Evolutionary conservation across 1,139 yeast genomes (phyloP), one percentile per base, ranked within the genome.

Genomic region (Nakaseomyces delphensis): DNA sequence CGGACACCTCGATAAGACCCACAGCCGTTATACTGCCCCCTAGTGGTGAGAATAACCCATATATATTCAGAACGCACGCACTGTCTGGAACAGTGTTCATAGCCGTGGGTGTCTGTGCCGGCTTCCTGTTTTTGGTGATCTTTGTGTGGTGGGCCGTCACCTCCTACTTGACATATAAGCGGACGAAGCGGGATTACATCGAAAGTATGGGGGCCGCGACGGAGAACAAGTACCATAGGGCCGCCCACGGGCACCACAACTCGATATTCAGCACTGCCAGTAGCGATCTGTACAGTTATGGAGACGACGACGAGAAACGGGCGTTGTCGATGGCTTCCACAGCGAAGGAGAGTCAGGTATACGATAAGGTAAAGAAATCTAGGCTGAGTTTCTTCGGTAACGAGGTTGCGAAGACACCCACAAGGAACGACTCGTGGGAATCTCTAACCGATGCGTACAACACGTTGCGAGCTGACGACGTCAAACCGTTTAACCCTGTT

Each of bases 71-170:
- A 10, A 63, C 69, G 10, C 60, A 56, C 27, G 67, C 70, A 42
- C 83, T 86, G 1, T 69, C 74, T 42, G 94, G 95, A 1, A 80
- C 91, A 0, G 87, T 84, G 3, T 84, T 83, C 62, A 83, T 84
- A 47, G 83, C 84, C 0, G 82, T 83, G 23, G 95, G 93, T 0
- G 69, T 80, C 10, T 69, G 79, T 36, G 76, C 80, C 3, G 84
- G 81, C 1, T 52, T 51, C 21, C 44, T 61, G 59, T 55, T 68
- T 59, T 44, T 62, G 2, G 49, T 51, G 9, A 44, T 63, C 19
- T 10, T 55, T 2, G 6, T 52, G 9, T 52, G 62, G 49, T 51
- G 60, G 44, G 21, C 56, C 2, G 33, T 53, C 1, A 49, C 54
- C 27, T 50, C 43, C 1, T 52, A 52, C 30, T 44, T 48, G 15